Evolutionary conservation across 2,329 filamentous ascomycete genomes (phyloP).

Genomic region (Curvularia hawaiiensis): DNA sequence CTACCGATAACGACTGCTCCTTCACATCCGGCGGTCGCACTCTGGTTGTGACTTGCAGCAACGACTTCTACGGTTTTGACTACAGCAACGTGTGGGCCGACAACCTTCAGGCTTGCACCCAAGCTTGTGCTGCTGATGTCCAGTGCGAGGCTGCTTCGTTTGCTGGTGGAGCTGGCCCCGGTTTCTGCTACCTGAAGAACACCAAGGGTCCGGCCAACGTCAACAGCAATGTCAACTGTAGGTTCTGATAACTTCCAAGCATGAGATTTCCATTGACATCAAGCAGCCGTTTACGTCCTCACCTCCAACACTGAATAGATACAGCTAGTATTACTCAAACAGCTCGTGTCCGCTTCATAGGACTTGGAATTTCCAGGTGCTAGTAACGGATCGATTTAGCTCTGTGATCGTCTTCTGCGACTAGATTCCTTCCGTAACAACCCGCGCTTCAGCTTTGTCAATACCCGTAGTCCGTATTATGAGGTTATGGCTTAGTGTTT

Average conservation of each 20-base stretch:
- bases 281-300: conserved; percentile 4
- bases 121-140: not conserved
- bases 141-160: conserved; percentile 3
- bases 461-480: no score
- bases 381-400: not conserved
- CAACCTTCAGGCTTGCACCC: not conserved
- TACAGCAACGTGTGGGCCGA: not conserved
- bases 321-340: not conserved
- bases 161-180: not conserved
- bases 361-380: not conserved
- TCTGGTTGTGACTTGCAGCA: not conserved
- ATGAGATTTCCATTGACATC: not conserved
- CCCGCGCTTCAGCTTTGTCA: no score
- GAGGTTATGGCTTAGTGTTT: no score
- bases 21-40: conserved; percentile 1
- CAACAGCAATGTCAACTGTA: conserved; percentile 2
- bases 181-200: conserved; percentile 1
- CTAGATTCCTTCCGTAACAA: not conserved
- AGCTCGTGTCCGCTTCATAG: not conserved
- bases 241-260: not conserved
- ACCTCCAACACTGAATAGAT: not conserved
- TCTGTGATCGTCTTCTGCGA: not conserved
- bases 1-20: not conserved
- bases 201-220: not conserved
- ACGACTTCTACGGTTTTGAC: conserved; percentile 4